These are phyloP conservation scores for Dispira simplex DNA, from an alignment of 192 early-diverging fungal genomes.

Conservation along the genomic window DNA sequence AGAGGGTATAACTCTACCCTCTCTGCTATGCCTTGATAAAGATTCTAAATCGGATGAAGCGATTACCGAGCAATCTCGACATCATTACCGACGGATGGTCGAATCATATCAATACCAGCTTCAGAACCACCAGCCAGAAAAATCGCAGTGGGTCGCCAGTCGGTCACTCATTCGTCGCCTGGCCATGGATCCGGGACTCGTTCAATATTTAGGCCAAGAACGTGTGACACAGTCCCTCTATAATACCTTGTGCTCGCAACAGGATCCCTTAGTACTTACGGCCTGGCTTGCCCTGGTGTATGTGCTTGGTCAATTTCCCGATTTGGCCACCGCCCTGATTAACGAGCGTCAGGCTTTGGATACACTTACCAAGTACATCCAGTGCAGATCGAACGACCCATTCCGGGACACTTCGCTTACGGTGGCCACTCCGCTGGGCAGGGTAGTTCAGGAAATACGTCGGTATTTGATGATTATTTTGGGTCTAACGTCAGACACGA, in stretches of 20 bases:
- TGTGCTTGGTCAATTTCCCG: background rate
- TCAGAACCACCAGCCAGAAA: slow-evolving; percentile 3
- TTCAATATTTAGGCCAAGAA: background rate
- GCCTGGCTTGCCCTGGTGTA: background rate
- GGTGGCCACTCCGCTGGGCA: too few relatives aligned
- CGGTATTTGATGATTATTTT: too few relatives aligned
- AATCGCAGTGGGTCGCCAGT: background rate
- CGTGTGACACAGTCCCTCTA: background rate
- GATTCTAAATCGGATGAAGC: background rate
- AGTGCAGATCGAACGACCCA: background rate
- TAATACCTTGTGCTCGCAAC: slow-evolving; percentile 1
- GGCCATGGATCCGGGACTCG: background rate
- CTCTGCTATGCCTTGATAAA: too few relatives aligned
- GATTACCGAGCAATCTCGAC: background rate
- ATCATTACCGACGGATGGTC: background rate
- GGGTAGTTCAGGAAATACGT: too few relatives aligned
- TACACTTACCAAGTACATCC: background rate
- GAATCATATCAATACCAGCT: background rate
- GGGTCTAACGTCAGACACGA: too few relatives aligned
- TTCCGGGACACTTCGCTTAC: too few relatives aligned
- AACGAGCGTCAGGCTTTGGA: slow-evolving; percentile 9
- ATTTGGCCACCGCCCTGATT: background rate
- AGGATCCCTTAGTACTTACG: background rate
- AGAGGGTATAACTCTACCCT: too few relatives aligned
- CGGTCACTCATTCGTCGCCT: background rate